Percentiles rank a stretch among this genome's conserved stretches.
These are phyloP conservation scores for Populus euphratica DNA, from an alignment of 345 rosid genomes.

Conservation along the genomic window DNA sequence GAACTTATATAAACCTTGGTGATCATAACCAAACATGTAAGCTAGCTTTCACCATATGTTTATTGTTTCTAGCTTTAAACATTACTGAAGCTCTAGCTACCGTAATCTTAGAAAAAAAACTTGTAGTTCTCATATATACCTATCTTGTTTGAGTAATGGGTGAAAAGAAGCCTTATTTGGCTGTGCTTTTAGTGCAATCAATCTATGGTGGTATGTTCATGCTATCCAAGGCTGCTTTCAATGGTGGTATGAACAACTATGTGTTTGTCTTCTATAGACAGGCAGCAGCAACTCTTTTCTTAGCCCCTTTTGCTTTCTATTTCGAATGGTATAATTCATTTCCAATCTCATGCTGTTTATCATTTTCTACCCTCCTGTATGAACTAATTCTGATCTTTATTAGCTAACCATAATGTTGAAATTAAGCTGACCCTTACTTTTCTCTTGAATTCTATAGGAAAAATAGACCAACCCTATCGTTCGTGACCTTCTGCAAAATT, in stretches of 20 bases:
- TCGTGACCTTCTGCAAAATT: conserved; percentile 66
- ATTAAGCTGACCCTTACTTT: neutral
- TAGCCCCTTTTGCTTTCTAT: conserved; percentile 63
- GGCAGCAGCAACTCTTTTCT: conserved; percentile 67
- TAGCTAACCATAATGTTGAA: neutral
- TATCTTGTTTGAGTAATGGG: conserved; percentile 26
- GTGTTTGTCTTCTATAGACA: conserved; percentile 84
- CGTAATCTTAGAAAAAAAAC: too few species aligned
- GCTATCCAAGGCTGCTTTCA: conserved; percentile 83
- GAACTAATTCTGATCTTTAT: neutral
- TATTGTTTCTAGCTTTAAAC: neutral
- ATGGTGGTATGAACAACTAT: conserved; percentile 81
- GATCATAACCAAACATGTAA: neutral
- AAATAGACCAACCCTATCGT: conserved; percentile 60
- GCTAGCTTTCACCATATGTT: neutral
- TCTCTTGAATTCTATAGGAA: conserved; percentile 40
- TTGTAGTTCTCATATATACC: neutral
- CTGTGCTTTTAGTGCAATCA: conserved; percentile 53
- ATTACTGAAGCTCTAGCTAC: neutral
- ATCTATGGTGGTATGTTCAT: conserved; percentile 85
- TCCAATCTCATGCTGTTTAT: neutral
- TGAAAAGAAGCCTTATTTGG: conserved; percentile 53
- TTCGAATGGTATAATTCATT: conserved; percentile 57
- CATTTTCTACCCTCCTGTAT: neutral
- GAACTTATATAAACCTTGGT: conserved; percentile 2